Evolutionary conservation across 2,329 filamentous ascomycete species (phyloP).

Genomic region (Hypoxylon sp.): DNA sequence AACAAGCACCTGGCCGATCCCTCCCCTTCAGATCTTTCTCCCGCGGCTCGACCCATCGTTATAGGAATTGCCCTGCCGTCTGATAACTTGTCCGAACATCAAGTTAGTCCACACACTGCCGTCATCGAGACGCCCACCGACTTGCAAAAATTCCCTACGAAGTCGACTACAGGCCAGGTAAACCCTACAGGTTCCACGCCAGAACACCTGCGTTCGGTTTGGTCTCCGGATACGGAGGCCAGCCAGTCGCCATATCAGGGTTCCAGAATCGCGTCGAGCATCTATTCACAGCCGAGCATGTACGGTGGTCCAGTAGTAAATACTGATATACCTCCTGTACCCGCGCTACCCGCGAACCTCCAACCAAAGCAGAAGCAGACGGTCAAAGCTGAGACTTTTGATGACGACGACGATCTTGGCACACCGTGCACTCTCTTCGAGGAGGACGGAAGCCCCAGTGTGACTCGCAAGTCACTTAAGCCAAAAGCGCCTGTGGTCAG

Average conservation of each 20-base stretch:
- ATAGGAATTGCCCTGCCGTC: constrained; percentile 74
- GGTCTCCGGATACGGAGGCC: constrained; percentile 69
- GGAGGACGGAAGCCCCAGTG: constrained; percentile 64
- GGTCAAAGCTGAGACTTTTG: constrained; percentile 50
- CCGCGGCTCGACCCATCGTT: constrained; percentile 73
- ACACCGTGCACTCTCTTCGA: constrained; percentile 75
- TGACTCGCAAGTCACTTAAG: constrained; percentile 50
- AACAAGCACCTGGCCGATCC: constrained; percentile 40
- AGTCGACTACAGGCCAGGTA: constrained; percentile 29
- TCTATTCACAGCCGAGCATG: constrained; percentile 66
- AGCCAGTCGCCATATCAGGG: constrained; percentile 53
- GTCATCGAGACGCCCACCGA: constrained; percentile 52
- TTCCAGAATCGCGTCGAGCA: constrained; percentile 61
- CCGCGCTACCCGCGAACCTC: constrained; percentile 59
- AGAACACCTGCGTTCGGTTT: constrained; percentile 59
- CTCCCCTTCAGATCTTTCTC: constrained; percentile 63
- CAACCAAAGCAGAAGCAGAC: constrained; percentile 50
- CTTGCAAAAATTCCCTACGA: constrained; percentile 39
- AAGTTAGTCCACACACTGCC: constrained; percentile 61
- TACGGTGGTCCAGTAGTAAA: constrained; percentile 40
- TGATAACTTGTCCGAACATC: constrained; percentile 54
- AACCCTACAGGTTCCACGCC: constrained; percentile 39
- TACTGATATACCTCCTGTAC: constrained; percentile 64
- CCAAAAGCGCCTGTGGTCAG: constrained; percentile 49
- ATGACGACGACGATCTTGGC: constrained; percentile 52